Base-by-base conservation (phyloP, 2,329 filamentous ascomycete species). In the Tolypocladium pustulatum region DNA sequence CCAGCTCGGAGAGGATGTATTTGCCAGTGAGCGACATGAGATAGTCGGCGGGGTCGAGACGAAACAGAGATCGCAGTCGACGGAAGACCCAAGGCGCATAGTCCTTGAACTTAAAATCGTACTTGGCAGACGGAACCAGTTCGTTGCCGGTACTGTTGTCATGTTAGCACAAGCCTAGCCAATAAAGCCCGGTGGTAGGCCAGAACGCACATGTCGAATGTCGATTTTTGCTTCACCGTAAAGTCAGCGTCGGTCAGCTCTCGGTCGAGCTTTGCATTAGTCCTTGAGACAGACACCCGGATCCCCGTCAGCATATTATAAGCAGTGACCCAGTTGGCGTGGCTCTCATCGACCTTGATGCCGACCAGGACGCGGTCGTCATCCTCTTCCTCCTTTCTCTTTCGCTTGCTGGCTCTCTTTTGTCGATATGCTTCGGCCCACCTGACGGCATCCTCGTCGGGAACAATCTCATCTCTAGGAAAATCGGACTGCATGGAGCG, bases 91-190 rank as follows among this genome's bases (percentile, higher is more conserved):
- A 97, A 59, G 94, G 94, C n/a, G 93, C 93, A 74, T 99, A 99
- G 76, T 99, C 94, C 78, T 99, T 99, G 81, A 99, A 99, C 75
- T 99, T 99, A 85, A 99, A 99, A 77, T 99, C 94, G 78, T 99
- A 99, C 76, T 99, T 97, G 65, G 94, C 92, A 62, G 93, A 97
- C 27, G 94, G 94, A 6, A 96, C 96, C 71, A 99, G 80, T 78
- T 99, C 94, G 72, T 97, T 97, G 64, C 94, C 94, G 64, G 92
- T 95, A 70, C 89, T 92, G 15, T 56, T 55, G 37, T 22, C 10
- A 22, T 58, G 13, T 57, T 34, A 32, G 36, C 15, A 25, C 12
- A n/a, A 38, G n/a, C 51, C 54, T 15, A 30, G 30, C n/a, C 49
- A 34, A 22, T 53, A 9, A n/a, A 5, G 43, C 15, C 17, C 30